A percentile compares a stretch with the other conserved stretches of the same genome.
These are phyloP conservation scores for Sutorius australiensis DNA, from an alignment of 768 basidiomycete species.

Conservation along the genomic window DNA sequence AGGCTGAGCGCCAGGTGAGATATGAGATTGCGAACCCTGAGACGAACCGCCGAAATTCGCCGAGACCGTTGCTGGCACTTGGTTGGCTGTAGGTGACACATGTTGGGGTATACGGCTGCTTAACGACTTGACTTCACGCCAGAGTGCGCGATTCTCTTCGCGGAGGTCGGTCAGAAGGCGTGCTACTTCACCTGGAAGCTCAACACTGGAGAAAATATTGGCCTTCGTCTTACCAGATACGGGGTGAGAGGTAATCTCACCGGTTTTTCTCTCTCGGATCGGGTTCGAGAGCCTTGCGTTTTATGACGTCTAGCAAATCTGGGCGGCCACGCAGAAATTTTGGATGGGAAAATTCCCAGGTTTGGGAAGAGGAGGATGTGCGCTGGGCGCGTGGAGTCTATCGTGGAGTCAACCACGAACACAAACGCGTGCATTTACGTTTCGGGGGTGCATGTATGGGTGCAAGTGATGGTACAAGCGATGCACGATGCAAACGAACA, in stretches of 20 bases:
- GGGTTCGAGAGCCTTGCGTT: constrained; percentile 79
- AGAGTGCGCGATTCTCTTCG: constrained; percentile 66
- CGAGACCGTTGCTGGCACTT: constrained; percentile 1
- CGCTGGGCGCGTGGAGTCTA: constrained; percentile 82
- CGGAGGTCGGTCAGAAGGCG: constrained; percentile 55
- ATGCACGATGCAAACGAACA: constrained; percentile 5
- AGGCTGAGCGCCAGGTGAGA: constrained; percentile 6
- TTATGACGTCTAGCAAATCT: constrained; percentile 81
- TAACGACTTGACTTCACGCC: constrained; percentile 32
- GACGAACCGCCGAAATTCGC: constrained; percentile 8
- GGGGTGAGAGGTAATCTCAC: constrained; percentile 9
- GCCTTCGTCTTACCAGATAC: neutral
- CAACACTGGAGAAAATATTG: constrained; percentile 54
- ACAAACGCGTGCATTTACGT: neutral
- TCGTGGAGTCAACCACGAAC: neutral
- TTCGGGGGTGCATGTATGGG: constrained; percentile 2
- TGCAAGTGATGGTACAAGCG: neutral
- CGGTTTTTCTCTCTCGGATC: constrained; percentile 50
- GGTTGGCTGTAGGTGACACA: neutral
- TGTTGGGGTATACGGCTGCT: constrained; percentile 23
- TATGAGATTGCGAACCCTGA: constrained; percentile 8
- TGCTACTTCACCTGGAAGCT: constrained; percentile 75
- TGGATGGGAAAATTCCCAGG: constrained; percentile 87
- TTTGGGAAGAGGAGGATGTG: constrained; percentile 75
- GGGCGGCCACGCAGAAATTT: constrained; percentile 79